Evolutionary conservation across 805 yeast species (phyloP).

Genomic region (Teunomyces funiuensis): DNA sequence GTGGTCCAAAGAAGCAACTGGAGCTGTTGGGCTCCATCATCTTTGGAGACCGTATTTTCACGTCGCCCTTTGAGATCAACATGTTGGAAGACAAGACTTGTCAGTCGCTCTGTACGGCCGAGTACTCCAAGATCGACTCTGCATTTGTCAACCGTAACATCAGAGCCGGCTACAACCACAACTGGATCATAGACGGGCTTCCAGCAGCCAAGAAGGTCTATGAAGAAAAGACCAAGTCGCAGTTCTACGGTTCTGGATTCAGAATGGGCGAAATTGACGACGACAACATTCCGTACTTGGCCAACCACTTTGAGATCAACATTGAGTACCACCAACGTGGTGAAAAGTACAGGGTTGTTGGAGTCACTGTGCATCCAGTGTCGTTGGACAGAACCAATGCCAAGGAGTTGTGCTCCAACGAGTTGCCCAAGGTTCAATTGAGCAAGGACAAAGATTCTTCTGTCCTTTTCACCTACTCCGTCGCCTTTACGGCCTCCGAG

Average conservation of each 20-base stretch:
- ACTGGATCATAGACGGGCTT: constrained; percentile 93
- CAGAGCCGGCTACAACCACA: constrained; percentile 78
- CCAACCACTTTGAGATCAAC: constrained; percentile 76
- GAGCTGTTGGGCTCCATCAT: constrained; percentile 91
- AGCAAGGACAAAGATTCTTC: constrained; percentile 48
- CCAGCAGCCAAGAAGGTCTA: constrained; percentile 75
- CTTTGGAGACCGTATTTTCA: constrained; percentile 93
- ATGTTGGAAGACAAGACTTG: constrained; percentile 78
- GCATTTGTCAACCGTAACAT: constrained; percentile 77
- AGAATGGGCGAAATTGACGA: constrained; percentile 71
- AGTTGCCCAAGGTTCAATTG: constrained; percentile 45
- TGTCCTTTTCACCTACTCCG: constrained; percentile 85
- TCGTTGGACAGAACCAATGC: constrained; percentile 46
- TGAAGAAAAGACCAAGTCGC: constrained; percentile 58
- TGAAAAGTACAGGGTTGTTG: constrained; percentile 80
- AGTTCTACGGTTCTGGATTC: constrained; percentile 79
- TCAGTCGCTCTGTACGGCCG: constrained; percentile 57
- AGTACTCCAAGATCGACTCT: constrained; percentile 66
- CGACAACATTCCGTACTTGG: constrained; percentile 55
- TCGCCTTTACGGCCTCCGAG: constrained; percentile 62
- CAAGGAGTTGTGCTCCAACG: constrained; percentile 29
- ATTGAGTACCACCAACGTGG: constrained; percentile 82
- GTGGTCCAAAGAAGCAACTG: constrained; percentile 67
- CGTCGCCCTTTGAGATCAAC: constrained; percentile 80
- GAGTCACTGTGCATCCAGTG: constrained; percentile 73